Percentiles rank a stretch among this genome's conserved stretches.
Conservation (phyloP, 495 filamentous ascomycete genomes). For the Polyplosphaeria fusca region DNA sequence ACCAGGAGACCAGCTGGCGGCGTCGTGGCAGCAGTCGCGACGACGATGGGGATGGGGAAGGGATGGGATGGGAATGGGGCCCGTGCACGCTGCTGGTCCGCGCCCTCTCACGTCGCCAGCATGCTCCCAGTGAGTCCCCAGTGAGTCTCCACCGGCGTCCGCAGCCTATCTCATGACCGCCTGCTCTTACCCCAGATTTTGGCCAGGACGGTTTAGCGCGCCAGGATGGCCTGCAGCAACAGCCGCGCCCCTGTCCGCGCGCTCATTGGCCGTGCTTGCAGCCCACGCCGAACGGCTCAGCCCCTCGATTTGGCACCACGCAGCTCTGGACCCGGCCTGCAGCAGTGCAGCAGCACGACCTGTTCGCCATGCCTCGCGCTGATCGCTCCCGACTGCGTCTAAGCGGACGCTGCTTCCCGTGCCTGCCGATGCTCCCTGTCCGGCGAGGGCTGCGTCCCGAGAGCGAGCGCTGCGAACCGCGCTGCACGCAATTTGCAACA, state of each 20-base stretch:
- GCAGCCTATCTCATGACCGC: conserved; percentile 13
- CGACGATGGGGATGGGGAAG: too few relatives aligned
- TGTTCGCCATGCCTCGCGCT: conserved; percentile 8
- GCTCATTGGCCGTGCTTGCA: conserved; percentile 15
- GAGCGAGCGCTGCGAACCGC: neutral
- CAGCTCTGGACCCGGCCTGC: conserved; percentile 15
- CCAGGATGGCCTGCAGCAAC: neutral
- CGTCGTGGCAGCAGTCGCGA: too few relatives aligned
- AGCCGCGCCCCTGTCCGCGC: neutral
- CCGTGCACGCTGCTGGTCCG: conserved; percentile 9
- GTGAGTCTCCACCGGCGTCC: conserved; percentile 1
- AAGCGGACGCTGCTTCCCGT: neutral
- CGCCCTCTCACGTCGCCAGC: neutral
- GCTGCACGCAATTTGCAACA: too few relatives aligned
- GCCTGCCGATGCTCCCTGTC: neutral
- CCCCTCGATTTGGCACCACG: conserved; percentile 19
- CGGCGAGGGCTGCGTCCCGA: neutral
- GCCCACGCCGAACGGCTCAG: conserved; percentile 7
- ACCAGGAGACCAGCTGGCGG: too few relatives aligned
- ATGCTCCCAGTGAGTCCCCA: too few relatives aligned
- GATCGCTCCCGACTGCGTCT: neutral
- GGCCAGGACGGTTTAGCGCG: conserved; percentile 1
- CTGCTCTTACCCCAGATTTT: conserved; percentile 7
- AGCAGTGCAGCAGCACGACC: neutral
- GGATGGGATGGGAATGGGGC: too few relatives aligned